These are phyloP conservation scores for Dictyostelium brefeldianum DNA, from an alignment of 78 protist species.

Conservation along the genomic window DNA sequence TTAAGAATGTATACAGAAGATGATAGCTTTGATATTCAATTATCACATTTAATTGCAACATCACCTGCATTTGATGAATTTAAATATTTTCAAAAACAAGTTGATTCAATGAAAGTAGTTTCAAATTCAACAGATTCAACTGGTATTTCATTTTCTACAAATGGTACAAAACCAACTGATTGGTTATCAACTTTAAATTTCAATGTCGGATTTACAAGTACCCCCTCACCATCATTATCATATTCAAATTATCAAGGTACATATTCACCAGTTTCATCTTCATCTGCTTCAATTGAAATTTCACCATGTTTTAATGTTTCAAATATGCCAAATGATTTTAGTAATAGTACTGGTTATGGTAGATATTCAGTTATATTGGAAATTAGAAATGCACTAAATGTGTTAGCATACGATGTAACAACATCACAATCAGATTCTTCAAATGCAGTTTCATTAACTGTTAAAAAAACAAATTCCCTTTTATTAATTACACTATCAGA, in stretches of 20 bases:
- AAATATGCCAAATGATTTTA: background rate
- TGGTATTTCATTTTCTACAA: background rate
- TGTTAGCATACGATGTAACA: background rate
- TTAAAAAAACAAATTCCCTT: background rate
- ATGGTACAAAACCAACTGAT: background rate
- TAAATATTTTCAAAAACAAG: background rate
- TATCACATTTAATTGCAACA: background rate
- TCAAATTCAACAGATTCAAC: background rate
- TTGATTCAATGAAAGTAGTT: background rate
- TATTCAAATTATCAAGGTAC: conserved; percentile 3
- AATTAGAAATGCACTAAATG: background rate
- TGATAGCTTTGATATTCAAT: background rate
- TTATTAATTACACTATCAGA: background rate
- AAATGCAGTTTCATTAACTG: background rate
- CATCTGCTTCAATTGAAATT: background rate
- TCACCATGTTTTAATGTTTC: background rate
- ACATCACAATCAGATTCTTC: background rate
- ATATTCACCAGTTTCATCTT: background rate
- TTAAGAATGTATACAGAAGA: background rate
- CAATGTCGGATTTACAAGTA: background rate
- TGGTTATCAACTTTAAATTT: background rate
- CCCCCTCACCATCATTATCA: background rate
- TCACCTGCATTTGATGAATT: background rate
- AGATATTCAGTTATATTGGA: background rate
- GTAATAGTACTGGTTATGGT: background rate